Evolutionary conservation across 495 filamentous ascomycete species (phyloP).

Genomic region (Podospora anserina): DNA sequence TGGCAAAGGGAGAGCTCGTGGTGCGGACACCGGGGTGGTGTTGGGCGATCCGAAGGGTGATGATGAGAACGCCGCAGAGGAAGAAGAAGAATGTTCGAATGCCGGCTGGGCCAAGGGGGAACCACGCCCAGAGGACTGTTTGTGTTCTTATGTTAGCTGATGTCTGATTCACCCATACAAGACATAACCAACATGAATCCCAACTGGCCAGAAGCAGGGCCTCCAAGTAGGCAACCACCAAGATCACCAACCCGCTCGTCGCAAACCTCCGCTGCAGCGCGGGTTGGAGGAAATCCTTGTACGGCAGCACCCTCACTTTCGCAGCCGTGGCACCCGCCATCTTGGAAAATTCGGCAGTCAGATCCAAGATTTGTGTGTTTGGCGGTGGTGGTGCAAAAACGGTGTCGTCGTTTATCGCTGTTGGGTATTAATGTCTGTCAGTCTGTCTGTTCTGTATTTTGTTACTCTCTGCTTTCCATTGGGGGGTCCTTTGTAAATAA

Average conservation of each 20-base stretch:
- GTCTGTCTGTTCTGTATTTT: background rate
- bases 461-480: background rate
- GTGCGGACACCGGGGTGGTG: constrained; percentile 75
- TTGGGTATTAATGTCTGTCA: constrained; percentile 3
- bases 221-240: constrained; percentile 71
- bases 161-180: background rate
- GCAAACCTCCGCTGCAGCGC: constrained; percentile 83
- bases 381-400: constrained; percentile 3
- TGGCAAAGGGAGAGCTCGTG: constrained; percentile 61
- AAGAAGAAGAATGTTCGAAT: constrained; percentile 75
- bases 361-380: constrained; percentile 10
- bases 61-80: constrained; percentile 61
- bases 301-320: constrained; percentile 49
- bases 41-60: constrained; percentile 79
- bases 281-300: constrained; percentile 88
- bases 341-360: background rate
- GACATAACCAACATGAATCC: constrained; percentile 56
- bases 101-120: constrained; percentile 72
- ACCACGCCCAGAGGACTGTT: constrained; percentile 69
- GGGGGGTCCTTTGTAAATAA: constrained; percentile 9
- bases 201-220: constrained; percentile 67
- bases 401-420: background rate
- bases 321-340: constrained; percentile 36
- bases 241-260: constrained; percentile 61
- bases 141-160: constrained; percentile 4